These are phyloP conservation scores for Neurospora hispaniola DNA, from an alignment of 495 filamentous ascomycete genomes.

Conservation along the genomic window DNA sequence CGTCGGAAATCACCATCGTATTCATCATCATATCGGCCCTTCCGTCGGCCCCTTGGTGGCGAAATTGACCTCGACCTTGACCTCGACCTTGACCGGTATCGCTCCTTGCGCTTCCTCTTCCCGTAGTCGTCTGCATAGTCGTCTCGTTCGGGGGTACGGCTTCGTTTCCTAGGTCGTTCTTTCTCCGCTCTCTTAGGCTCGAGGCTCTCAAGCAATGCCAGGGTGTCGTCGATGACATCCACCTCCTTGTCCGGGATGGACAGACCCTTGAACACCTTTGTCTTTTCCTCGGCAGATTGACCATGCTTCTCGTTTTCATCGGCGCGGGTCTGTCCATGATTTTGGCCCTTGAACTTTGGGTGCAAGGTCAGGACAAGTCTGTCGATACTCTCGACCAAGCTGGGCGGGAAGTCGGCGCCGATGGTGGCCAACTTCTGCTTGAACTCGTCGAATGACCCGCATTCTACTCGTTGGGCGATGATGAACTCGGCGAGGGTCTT, in stretches of 20 bases:
- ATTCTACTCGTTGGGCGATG: slow-evolving; percentile 79
- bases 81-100: slow-evolving; percentile 34
- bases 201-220: slow-evolving; percentile 79
- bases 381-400: slow-evolving; percentile 84
- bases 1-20: slow-evolving; percentile 58
- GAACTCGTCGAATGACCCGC: slow-evolving; percentile 55
- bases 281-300: slow-evolving; percentile 47
- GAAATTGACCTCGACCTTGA: slow-evolving; percentile 42
- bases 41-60: slow-evolving; percentile 34
- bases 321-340: slow-evolving; percentile 27
- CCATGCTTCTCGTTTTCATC: slow-evolving; percentile 32
- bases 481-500: slow-evolving; percentile 94
- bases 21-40: slow-evolving; percentile 48
- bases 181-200: slow-evolving; percentile 51
- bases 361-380: slow-evolving; percentile 82
- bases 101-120: slow-evolving; percentile 34
- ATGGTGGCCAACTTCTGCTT: slow-evolving; percentile 54
- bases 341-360: slow-evolving; percentile 59
- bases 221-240: slow-evolving; percentile 78
- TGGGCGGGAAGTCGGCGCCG: slow-evolving; percentile 81
- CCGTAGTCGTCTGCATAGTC: slow-evolving; percentile 39
- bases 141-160: slow-evolving; percentile 50
- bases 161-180: slow-evolving; percentile 52
- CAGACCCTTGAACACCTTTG: slow-evolving; percentile 77
- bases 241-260: slow-evolving; percentile 74